Conservation (phyloP, 2,329 filamentous ascomycete genomes). For the Coleophoma eucalyptorum region DNA sequence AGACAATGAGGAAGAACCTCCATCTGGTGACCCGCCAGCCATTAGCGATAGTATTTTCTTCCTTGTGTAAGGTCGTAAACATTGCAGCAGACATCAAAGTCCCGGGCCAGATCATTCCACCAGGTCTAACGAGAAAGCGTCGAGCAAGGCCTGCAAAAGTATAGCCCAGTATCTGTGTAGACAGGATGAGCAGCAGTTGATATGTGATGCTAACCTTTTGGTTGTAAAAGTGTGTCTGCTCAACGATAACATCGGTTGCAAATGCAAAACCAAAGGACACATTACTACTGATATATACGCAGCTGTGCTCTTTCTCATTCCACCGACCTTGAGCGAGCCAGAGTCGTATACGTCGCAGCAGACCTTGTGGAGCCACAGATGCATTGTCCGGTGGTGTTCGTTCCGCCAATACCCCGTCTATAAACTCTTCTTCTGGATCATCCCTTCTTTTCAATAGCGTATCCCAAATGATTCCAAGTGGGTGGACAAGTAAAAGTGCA, state of each 20-base stretch:
- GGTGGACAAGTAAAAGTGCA: constrained; percentile 79
- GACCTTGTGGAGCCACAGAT: background rate
- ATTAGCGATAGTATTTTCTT: constrained; percentile 76
- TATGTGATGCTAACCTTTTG: constrained; percentile 75
- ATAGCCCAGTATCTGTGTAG: constrained; percentile 83
- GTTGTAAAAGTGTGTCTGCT: constrained; percentile 85
- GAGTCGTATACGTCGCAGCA: constrained; percentile 47
- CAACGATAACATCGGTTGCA: constrained; percentile 85
- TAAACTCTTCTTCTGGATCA: constrained; percentile 51
- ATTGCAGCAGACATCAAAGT: constrained; percentile 86
- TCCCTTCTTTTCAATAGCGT: constrained; percentile 57
- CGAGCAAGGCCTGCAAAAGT: constrained; percentile 80
- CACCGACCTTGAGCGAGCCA: constrained; percentile 79
- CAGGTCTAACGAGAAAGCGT: constrained; percentile 77
- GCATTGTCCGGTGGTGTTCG: constrained; percentile 2
- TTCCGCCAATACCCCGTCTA: constrained; percentile 39
- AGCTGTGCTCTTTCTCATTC: constrained; percentile 88
- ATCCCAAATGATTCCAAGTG: constrained; percentile 79
- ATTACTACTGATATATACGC: constrained; percentile 86
- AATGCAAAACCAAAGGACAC: constrained; percentile 88
- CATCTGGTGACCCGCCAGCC: constrained; percentile 81
- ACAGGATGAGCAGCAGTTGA: constrained; percentile 78
- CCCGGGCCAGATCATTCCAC: constrained; percentile 88
- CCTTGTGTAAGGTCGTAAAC: constrained; percentile 82
- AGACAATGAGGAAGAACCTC: constrained; percentile 78